These are phyloP conservation scores for Microsporum canis DNA, from an alignment of 2,329 filamentous ascomycete species.

Conservation along the genomic window DNA sequence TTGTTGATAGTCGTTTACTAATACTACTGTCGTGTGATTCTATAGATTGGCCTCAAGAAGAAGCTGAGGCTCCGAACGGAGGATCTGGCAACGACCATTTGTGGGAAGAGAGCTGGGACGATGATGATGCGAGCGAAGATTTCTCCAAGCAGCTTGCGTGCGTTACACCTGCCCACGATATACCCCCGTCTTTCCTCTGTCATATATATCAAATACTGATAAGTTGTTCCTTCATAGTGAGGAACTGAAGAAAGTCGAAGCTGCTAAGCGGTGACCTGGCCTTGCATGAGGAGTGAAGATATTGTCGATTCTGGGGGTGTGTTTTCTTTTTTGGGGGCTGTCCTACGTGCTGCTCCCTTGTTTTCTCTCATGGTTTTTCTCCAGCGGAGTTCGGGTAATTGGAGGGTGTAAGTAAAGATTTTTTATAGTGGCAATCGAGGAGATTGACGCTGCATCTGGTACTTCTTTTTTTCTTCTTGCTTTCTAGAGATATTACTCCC, in stretches of 20 bases:
- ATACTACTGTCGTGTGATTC: not conserved
- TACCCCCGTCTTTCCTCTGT: not conserved
- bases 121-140: conserved; percentile 93
- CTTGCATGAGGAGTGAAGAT: not conserved
- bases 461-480: not conserved
- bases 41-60: conserved; percentile 83
- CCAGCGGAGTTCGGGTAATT: conserved; percentile 2
- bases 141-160: conserved; percentile 92
- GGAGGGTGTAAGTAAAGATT: not conserved
- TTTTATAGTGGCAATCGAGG: not conserved
- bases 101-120: conserved; percentile 99
- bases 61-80: conserved; percentile 58
- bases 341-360: not conserved
- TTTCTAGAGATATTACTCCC: not conserved
- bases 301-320: not conserved
- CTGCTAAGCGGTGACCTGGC: conserved; percentile 22
- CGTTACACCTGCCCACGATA: conserved; percentile 26
- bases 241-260: conserved; percentile 88
- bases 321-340: not conserved
- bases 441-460: not conserved
- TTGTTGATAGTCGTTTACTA: not conserved
- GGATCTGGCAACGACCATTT: conserved; percentile 61
- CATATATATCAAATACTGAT: conserved; percentile 1
- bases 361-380: not conserved
- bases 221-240: conserved; percentile 38